A percentile compares a stretch with the other conserved stretches of the same genome.
These are phyloP conservation scores for Lecanicillium sp. DNA, from an alignment of 2,329 filamentous ascomycete genomes.

Conservation along the genomic window DNA sequence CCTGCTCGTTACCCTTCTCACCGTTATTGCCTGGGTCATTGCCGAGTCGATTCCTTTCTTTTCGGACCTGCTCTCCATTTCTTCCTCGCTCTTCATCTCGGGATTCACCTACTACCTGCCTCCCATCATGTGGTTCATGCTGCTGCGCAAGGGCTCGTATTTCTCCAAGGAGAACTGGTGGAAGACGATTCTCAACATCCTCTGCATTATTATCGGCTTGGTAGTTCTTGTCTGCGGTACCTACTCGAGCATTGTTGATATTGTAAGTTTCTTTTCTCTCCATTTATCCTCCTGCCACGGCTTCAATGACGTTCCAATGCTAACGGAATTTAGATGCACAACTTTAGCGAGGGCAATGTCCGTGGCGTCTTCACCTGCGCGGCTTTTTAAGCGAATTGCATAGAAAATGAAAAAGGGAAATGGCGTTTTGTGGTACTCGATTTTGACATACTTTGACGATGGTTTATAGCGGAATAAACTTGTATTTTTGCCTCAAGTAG, in stretches of 20 bases:
- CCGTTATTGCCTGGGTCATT: slow-evolving; percentile 60
- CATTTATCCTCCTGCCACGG: not conserved
- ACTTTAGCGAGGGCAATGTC: slow-evolving; percentile 19
- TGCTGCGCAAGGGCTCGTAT: slow-evolving; percentile 23
- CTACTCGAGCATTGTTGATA: slow-evolving; percentile 22
- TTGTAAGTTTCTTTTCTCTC: slow-evolving; percentile 15
- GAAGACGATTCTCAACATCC: slow-evolving; percentile 16
- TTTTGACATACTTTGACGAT: too few species aligned
- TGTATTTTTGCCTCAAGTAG: too few species aligned
- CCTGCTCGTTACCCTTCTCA: slow-evolving; percentile 46
- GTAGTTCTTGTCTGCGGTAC: slow-evolving; percentile 24
- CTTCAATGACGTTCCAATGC: not conserved
- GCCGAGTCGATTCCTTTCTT: slow-evolving; percentile 69
- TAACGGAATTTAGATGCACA: slow-evolving; percentile 14
- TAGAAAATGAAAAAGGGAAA: not conserved
- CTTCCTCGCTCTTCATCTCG: slow-evolving; percentile 41
- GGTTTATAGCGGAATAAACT: too few species aligned
- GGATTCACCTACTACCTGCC: slow-evolving; percentile 33
- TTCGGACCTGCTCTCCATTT: slow-evolving; percentile 53
- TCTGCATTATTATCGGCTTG: slow-evolving; percentile 22
- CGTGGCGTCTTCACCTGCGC: slow-evolving; percentile 20
- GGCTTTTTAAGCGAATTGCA: slow-evolving; percentile 5
- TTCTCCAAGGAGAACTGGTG: slow-evolving; percentile 21
- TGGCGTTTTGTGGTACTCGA: too few species aligned
- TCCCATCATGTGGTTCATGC: slow-evolving; percentile 34